These are phyloP conservation scores for Haplographium delicatum DNA, from an alignment of 495 filamentous ascomycete species.

Conservation along the genomic window DNA sequence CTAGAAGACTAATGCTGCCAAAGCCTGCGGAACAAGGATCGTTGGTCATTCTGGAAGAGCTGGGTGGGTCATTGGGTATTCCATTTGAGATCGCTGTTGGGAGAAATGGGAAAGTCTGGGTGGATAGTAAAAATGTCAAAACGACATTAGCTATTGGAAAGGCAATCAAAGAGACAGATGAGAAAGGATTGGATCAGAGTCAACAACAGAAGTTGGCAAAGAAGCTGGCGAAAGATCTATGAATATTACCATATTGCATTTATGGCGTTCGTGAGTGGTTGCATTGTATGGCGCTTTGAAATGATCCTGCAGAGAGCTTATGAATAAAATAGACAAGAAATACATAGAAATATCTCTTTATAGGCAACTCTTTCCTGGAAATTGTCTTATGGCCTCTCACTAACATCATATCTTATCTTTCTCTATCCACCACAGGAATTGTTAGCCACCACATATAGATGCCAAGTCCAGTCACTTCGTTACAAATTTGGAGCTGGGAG, in stretches of 20 bases:
- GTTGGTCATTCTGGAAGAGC: conserved; percentile 72
- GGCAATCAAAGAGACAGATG: conserved; percentile 72
- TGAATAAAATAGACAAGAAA: no score
- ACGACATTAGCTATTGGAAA: conserved; percentile 73
- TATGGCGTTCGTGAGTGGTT: background rate
- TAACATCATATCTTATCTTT: no score
- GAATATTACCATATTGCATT: background rate
- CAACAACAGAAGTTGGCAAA: conserved; percentile 78
- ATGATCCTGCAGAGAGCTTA: no score
- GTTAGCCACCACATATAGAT: no score
- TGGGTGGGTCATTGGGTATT: conserved; percentile 64
- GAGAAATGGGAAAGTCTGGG: conserved; percentile 90
- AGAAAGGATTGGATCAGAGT: conserved; percentile 55
- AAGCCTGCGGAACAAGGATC: conserved; percentile 58
- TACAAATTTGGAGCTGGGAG: no score
- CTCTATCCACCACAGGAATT: no score
- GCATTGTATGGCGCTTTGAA: no score
- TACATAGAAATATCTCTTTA: no score
- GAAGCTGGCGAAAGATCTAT: conserved; percentile 37
- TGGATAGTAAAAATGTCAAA: conserved; percentile 63
- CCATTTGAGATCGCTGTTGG: conserved; percentile 93
- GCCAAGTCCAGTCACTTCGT: no score
- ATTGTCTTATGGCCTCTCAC: no score
- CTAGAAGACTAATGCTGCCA: conserved; percentile 66
- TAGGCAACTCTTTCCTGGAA: no score